A percentile compares a stretch with the other conserved stretches of the same genome.
Conservation (phyloP, 1,139 yeast species). For the Diutina siamensis region DNA sequence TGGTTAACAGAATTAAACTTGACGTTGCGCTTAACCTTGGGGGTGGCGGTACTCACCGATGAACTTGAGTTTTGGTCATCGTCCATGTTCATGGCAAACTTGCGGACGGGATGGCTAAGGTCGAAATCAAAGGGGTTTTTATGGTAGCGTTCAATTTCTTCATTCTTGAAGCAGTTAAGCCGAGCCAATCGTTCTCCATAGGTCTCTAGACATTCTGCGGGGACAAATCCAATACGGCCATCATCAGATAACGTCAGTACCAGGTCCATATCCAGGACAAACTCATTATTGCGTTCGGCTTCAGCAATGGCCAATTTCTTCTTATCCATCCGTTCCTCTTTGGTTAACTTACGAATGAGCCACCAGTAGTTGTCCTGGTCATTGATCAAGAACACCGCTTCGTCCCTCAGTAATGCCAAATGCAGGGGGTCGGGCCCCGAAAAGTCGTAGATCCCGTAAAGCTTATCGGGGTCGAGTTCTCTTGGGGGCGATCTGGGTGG, state of each 20-base stretch:
- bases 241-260: constrained; percentile 27
- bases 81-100: constrained; percentile 2
- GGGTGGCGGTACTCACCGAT: background rate
- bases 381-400: constrained; percentile 69
- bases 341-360: constrained; percentile 62
- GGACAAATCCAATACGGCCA: constrained; percentile 77
- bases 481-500: constrained; percentile 76
- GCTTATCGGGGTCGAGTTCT: constrained; percentile 72
- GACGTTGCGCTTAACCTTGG: background rate
- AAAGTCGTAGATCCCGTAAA: constrained; percentile 81
- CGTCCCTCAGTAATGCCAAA: constrained; percentile 69
- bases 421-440: constrained; percentile 93
- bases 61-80: background rate
- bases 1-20: background rate
- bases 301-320: constrained; percentile 8
- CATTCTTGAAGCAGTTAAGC: constrained; percentile 85
- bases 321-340: constrained; percentile 19
- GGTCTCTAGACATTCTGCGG: constrained; percentile 91
- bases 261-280: constrained; percentile 16
- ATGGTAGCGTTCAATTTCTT: constrained; percentile 42
- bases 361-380: constrained; percentile 97
- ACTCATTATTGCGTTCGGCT: constrained; percentile 10
- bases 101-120: constrained; percentile 1
- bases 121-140: constrained; percentile 5
- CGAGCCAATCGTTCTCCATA: constrained; percentile 87